Conservation (phyloP, 208 protist genomes). For the Trypanosoma melophagium region DNA sequence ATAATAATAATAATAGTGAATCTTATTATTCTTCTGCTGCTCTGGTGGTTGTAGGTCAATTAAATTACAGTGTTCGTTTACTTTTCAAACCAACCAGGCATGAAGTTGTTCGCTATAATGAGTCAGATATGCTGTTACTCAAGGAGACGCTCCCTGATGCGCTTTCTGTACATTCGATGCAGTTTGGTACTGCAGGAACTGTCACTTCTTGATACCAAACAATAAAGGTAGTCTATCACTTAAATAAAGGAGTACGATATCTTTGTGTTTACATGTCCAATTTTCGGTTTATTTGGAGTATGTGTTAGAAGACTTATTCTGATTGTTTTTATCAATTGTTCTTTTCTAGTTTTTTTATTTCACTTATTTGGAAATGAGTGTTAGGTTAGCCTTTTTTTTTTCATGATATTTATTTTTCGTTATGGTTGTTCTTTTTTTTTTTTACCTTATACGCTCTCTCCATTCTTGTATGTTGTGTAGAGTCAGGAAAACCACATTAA, state of each 20-base stretch:
- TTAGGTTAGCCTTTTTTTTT: not conserved
- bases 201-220: conserved; percentile 7
- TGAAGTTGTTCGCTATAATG: conserved; percentile 4
- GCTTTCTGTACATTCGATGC: not conserved
- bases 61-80: conserved; percentile 1
- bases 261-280: not conserved
- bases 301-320: not conserved
- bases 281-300: not conserved
- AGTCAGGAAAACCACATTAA: too few species aligned
- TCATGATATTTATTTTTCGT: conserved; percentile 1
- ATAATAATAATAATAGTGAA: too few species aligned
- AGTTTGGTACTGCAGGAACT: not conserved
- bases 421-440: conserved; percentile 12
- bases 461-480: not conserved
- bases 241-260: not conserved
- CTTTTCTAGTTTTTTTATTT: conserved; percentile 21
- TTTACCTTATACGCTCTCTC: not conserved
- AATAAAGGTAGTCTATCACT: too few species aligned
- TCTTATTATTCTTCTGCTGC: not conserved
- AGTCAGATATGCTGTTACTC: not conserved
- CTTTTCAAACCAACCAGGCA: conserved; percentile 1
- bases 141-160: not conserved
- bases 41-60: not conserved
- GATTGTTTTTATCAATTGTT: not conserved
- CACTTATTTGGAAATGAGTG: not conserved